Evolutionary conservation across 352 stramenopile species (phyloP).

Genomic region (Phytophthora cryptogea): DNA sequence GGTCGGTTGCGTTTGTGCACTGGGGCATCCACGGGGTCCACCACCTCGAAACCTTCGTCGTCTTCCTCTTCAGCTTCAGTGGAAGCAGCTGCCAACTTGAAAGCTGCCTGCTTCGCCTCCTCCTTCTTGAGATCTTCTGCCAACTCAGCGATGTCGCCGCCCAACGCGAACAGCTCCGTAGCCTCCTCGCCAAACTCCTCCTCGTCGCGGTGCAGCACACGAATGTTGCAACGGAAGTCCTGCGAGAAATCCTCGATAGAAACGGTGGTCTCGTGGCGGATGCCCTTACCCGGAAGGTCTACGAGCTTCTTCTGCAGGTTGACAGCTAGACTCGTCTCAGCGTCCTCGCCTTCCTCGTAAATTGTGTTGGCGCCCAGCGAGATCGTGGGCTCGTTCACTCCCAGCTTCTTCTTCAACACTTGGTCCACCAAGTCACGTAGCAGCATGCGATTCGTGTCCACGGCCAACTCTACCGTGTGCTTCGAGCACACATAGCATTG

Average conservation of each 20-base stretch:
- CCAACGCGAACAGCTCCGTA: constrained; percentile 76
- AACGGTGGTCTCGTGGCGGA: constrained; percentile 92
- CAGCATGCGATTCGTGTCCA: constrained; percentile 90
- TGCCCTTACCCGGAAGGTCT: constrained; percentile 91
- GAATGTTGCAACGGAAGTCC: constrained; percentile 90
- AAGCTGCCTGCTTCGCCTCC: constrained; percentile 40
- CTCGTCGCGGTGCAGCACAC: constrained; percentile 71
- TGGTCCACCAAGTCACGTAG: constrained; percentile 78
- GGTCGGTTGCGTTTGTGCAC: constrained; percentile 34
- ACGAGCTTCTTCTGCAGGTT: constrained; percentile 91
- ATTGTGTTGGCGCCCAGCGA: constrained; percentile 88
- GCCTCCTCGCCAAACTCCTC: constrained; percentile 69
- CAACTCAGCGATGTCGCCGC: constrained; percentile 66
- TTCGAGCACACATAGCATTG: constrained; percentile 97
- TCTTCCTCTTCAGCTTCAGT: constrained; percentile 19
- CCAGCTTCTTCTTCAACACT: constrained; percentile 88
- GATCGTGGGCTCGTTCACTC: constrained; percentile 89
- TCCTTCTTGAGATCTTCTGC: constrained; percentile 46
- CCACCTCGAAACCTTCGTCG: constrained; percentile 37
- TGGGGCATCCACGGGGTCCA: constrained; percentile 22
- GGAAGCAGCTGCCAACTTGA: constrained; percentile 22
- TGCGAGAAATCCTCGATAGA: constrained; percentile 96
- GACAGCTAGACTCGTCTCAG: constrained; percentile 70
- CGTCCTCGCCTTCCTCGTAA: constrained; percentile 96
- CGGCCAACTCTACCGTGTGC: constrained; percentile 88